Conservation (phyloP, 2,329 filamentous ascomycete genomes). For the Lojkania enalia region DNA sequence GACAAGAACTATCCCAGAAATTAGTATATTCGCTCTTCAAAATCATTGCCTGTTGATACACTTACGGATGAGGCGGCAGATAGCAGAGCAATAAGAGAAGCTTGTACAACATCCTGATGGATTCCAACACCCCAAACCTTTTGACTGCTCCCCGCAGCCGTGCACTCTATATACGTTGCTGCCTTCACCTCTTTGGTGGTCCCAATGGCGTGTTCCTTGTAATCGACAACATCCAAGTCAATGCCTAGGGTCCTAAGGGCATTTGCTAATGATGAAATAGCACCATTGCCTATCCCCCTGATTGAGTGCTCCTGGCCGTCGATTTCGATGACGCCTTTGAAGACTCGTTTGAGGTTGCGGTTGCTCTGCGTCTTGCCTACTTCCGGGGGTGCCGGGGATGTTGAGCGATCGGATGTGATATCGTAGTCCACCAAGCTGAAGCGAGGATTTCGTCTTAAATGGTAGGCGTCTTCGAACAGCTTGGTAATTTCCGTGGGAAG, state of each 20-base stretch:
- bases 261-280: slow-evolving; percentile 84
- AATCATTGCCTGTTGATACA: background rate
- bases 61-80: slow-evolving; percentile 84
- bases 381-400: slow-evolving; percentile 69
- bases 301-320: slow-evolving; percentile 80
- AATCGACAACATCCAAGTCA: slow-evolving; percentile 87
- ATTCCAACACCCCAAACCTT: slow-evolving; percentile 90
- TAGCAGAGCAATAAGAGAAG: slow-evolving; percentile 81
- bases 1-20: slow-evolving; percentile 65
- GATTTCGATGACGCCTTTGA: slow-evolving; percentile 81
- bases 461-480: slow-evolving; percentile 89
- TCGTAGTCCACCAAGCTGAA: slow-evolving; percentile 91
- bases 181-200: slow-evolving; percentile 81
- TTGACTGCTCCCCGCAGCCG: slow-evolving; percentile 64
- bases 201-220: slow-evolving; percentile 95
- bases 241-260: slow-evolving; percentile 79
- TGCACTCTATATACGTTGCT: slow-evolving; percentile 94
- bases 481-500: slow-evolving; percentile 79
- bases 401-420: slow-evolving; percentile 81
- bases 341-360: slow-evolving; percentile 76
- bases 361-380: slow-evolving; percentile 75
- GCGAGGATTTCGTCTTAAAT: slow-evolving; percentile 77
- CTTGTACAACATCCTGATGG: slow-evolving; percentile 89
- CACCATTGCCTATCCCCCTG: slow-evolving; percentile 81
- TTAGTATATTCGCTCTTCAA: background rate